Percentiles rank a stretch among this genome's conserved stretches.
phyloP scores from a whole-genome alignment of 176 grass and related monocot genomes.

The Coix lacrymajobi region DNA sequence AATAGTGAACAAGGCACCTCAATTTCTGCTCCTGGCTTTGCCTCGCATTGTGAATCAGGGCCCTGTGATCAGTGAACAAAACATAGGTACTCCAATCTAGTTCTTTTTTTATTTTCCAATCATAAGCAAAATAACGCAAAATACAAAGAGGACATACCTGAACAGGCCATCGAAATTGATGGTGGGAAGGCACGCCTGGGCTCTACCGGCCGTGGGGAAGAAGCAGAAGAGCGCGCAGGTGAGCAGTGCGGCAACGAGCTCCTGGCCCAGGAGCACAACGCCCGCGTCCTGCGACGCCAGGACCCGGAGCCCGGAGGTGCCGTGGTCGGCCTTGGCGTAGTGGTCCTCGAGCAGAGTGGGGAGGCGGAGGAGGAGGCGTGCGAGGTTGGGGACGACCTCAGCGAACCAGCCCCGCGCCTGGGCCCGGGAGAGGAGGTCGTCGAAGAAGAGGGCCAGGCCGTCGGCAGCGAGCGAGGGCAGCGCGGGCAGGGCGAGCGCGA shows the following conservation, averaged over 20 bases:
- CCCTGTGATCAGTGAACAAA: constrained; percentile 30
- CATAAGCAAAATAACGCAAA: neutral
- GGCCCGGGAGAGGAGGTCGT: constrained; percentile 52
- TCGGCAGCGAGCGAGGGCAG: constrained; percentile 32
- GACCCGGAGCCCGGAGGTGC: constrained; percentile 50
- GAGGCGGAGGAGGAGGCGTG: constrained; percentile 60
- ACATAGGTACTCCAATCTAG: neutral
- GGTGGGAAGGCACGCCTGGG: constrained; percentile 34
- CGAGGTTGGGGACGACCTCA: constrained; percentile 57
- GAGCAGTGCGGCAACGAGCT: constrained; percentile 71
- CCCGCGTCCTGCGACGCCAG: constrained; percentile 53
- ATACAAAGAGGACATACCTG: constrained; percentile 41
- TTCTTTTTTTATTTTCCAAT: neutral
- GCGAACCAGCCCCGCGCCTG: constrained; percentile 74
- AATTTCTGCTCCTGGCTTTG: constrained; percentile 78
- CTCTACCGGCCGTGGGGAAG: constrained; percentile 66
- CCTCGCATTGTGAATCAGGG: constrained; percentile 35
- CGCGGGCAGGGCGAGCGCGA: constrained; percentile 39
- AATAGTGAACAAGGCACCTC: constrained; percentile 81
- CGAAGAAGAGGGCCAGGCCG: constrained; percentile 76
- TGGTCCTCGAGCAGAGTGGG: constrained; percentile 69
- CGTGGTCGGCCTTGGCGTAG: constrained; percentile 43
- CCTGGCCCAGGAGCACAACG: constrained; percentile 57
- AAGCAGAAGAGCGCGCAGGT: constrained; percentile 84
- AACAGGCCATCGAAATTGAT: constrained; percentile 88